Conservation (phyloP, 164 flowering plant species). For the Warburgia ugandensis region DNA sequence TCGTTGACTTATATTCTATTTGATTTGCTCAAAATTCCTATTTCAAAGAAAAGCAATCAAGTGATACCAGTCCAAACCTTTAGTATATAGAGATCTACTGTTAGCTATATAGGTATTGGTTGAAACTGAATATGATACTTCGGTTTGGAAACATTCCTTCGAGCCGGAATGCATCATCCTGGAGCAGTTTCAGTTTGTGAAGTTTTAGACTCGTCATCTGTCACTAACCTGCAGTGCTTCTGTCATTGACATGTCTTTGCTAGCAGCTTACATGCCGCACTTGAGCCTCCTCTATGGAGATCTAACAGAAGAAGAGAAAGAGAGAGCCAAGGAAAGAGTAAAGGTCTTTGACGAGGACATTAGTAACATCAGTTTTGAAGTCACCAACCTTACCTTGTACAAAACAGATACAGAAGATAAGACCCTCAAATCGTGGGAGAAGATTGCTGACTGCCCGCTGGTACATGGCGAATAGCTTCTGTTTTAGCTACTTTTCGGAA, state of each 20-base stretch:
- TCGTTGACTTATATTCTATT: neutral
- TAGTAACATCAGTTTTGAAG: slow-evolving; percentile 43
- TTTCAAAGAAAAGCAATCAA: neutral
- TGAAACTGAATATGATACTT: too few species aligned
- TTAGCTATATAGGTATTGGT: neutral
- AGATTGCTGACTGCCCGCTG: slow-evolving; percentile 57
- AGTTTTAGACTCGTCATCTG: too few species aligned
- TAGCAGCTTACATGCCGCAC: slow-evolving; percentile 96
- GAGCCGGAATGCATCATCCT: too few species aligned
- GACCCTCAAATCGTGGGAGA: slow-evolving; percentile 81
- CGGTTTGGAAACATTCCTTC: too few species aligned
- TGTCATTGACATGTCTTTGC: neutral
- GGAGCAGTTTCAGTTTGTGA: too few species aligned
- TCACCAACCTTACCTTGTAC: slow-evolving; percentile 57
- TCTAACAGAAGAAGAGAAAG: slow-evolving; percentile 72
- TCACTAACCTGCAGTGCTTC: neutral
- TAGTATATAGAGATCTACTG: neutral
- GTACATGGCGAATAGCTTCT: too few species aligned
- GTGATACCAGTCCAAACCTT: neutral
- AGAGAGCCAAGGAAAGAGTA: slow-evolving; percentile 63
- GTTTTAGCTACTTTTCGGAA: too few species aligned
- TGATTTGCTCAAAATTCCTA: neutral
- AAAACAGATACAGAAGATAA: slow-evolving; percentile 77
- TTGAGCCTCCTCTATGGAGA: slow-evolving; percentile 84
- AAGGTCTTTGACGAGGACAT: slow-evolving; percentile 45